Percentiles rank a stretch among this genome's conserved stretches.
These are phyloP conservation scores for Monosporascus cannonballus DNA, from an alignment of 2,329 filamentous ascomycete species.

Conservation along the genomic window DNA sequence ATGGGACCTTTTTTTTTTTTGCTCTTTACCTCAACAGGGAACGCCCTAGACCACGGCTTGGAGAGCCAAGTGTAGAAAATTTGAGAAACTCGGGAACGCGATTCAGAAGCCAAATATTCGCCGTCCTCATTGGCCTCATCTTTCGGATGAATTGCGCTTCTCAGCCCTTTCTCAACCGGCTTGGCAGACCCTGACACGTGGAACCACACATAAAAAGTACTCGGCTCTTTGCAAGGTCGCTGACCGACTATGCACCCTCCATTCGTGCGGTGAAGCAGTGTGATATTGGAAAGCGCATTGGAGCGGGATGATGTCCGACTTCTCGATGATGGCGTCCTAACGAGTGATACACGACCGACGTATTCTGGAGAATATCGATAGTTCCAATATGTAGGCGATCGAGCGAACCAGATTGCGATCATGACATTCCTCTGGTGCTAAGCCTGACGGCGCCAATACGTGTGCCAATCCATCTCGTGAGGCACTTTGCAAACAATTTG, in stretches of 20 bases:
- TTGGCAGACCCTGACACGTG: background rate
- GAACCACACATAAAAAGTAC: background rate
- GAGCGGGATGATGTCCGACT: background rate
- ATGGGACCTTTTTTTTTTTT: no score
- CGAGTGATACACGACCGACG: no score
- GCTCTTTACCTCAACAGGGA: no score
- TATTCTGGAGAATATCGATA: background rate
- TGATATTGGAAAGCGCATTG: background rate
- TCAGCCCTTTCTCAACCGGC: background rate
- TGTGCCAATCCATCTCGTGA: background rate
- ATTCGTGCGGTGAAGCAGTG: background rate
- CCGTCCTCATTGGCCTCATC: slow-evolving; percentile 7
- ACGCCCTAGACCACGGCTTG: no score
- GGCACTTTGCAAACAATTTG: background rate
- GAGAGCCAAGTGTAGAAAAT: no score
- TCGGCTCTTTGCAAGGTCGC: background rate
- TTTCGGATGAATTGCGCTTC: background rate
- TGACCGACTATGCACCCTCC: background rate
- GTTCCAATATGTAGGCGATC: background rate
- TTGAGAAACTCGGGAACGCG: no score
- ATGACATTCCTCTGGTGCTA: background rate
- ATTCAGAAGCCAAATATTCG: background rate
- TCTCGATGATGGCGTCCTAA: no score
- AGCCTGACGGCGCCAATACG: background rate
- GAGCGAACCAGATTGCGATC: background rate